Base-by-base conservation (phyloP, 108 stramenopile species). In the Schizochytrium sp. region DNA sequence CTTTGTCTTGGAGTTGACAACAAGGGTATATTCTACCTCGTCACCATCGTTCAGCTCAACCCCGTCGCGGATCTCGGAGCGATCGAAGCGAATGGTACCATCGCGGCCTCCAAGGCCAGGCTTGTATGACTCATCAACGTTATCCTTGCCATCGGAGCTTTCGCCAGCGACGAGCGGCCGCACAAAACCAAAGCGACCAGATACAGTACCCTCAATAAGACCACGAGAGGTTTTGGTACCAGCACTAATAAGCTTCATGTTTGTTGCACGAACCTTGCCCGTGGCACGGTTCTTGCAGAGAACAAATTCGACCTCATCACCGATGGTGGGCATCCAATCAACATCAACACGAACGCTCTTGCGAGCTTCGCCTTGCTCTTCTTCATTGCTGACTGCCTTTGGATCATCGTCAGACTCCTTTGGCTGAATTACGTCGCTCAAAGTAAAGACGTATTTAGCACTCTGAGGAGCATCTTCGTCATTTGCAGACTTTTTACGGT, bases 101-200 rank as follows among this genome's bases (percentile, higher is more conserved):
- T 83, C 76, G 47, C 76, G 47, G 47, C 76, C 76, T 8, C 76
- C 76, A 13, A 55, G 50, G 47, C 76, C 76, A 5, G 76, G 76
- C 47, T 55, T 49, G 53, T 55, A 83, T 38, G 47, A 55, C 76
- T 83, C 76, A 40, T 83, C 76, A 53, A 83, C 76, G 3, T 55
- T 55, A 40, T 83, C 76, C 5, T 47, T 50, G 28, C 76, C 76
- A 42, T 83, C 76, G 76, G 28, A 38, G 10, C 76, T 55, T 28
- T 83, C 53, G 5, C 76, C 76, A 10, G 76, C 76, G 55, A 83
- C 76, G 5, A 83, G 76, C 8, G 76, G 76, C n/a, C 76, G 76
- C 10, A 83, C 53, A 28, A 83, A 83, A 53, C 76, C 76, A 83
- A 83, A 83, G 76, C 76, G 76, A 2, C 53, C 76, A 1, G 76